Conservation (phyloP, 179 eudicot species). For the Silene vulgaris region DNA sequence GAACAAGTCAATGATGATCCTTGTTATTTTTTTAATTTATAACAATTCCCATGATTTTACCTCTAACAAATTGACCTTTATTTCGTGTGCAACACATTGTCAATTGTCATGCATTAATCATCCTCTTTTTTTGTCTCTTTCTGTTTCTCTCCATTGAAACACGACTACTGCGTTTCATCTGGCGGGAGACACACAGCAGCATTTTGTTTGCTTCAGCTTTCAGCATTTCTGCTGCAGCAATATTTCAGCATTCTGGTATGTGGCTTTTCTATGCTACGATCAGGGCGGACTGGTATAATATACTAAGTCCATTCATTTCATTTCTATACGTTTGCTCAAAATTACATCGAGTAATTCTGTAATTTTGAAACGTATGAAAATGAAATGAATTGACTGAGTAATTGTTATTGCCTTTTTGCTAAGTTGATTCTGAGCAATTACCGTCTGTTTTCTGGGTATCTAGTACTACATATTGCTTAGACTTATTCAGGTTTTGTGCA, state of each 20-base stretch:
- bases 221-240: not conserved
- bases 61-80: not conserved
- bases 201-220: not conserved
- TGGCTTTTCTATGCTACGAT: not conserved
- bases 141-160: slow-evolving; percentile 15
- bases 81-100: not conserved
- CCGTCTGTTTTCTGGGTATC: not conserved
- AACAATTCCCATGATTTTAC: not conserved
- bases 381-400: not conserved
- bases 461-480: not conserved
- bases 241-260: slow-evolving; percentile 9
- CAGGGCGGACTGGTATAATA: too few relatives aligned
- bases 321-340: too few relatives aligned
- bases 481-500: not conserved
- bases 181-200: not conserved
- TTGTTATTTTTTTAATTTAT: not conserved
- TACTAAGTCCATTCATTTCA: too few relatives aligned
- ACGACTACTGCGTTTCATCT: slow-evolving; percentile 2
- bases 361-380: too few relatives aligned
- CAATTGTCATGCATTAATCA: slow-evolving; percentile 11
- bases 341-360: too few relatives aligned
- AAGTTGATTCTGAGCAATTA: not conserved
- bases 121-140: slow-evolving; percentile 2
- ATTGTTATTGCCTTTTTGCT: not conserved
- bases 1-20: slow-evolving; percentile 13